These are phyloP conservation scores for Aspergillus heteromorphus DNA, from an alignment of 495 filamentous ascomycete genomes.

Conservation along the genomic window DNA sequence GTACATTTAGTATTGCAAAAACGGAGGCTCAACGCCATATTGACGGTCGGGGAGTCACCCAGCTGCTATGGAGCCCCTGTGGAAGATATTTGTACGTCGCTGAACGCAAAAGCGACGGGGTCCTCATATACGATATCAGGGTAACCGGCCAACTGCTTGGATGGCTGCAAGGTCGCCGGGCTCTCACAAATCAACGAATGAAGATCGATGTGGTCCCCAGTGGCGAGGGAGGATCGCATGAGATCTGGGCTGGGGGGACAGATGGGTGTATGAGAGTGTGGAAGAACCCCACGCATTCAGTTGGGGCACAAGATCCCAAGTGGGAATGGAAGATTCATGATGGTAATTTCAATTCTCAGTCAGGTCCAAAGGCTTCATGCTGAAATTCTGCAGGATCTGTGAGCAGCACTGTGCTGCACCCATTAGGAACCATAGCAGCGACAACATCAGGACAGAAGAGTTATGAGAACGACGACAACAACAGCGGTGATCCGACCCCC, in stretches of 20 bases:
- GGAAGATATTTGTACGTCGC: constrained; percentile 82
- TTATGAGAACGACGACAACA: constrained; percentile 12
- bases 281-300: constrained; percentile 53
- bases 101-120: constrained; percentile 70
- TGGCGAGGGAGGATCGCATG: constrained; percentile 49
- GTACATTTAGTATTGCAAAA: constrained; percentile 54
- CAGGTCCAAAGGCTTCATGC: not conserved
- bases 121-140: constrained; percentile 81
- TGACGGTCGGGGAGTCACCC: constrained; percentile 65
- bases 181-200: constrained; percentile 71
- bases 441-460: constrained; percentile 65
- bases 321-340: constrained; percentile 58
- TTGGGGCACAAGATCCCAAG: constrained; percentile 47
- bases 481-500: constrained; percentile 6
- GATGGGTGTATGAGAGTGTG: constrained; percentile 75
- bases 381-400: constrained; percentile 46
- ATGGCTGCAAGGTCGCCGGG: constrained; percentile 63
- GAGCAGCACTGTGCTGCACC: constrained; percentile 60
- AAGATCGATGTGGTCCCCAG: constrained; percentile 59
- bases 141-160: constrained; percentile 63
- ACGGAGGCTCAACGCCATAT: constrained; percentile 37
- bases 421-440: constrained; percentile 61
- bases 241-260: constrained; percentile 81
- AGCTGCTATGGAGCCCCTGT: constrained; percentile 75
- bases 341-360: constrained; percentile 24